These are phyloP conservation scores for Boletellus sp. DNA, from an alignment of 768 basidiomycete species.

Conservation along the genomic window DNA sequence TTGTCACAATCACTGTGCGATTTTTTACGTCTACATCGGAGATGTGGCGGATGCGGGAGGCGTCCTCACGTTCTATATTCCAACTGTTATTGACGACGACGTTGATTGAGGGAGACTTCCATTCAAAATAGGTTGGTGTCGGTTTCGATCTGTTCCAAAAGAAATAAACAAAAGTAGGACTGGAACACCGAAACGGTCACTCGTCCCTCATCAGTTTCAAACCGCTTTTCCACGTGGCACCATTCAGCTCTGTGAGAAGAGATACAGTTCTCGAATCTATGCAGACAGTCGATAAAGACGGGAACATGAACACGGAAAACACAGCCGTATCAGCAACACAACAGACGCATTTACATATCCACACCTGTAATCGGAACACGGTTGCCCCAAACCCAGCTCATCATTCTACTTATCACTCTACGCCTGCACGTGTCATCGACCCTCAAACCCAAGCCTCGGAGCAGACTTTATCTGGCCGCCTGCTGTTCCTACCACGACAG, in stretches of 20 bases:
- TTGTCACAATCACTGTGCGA: slow-evolving; percentile 78
- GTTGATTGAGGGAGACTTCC: slow-evolving; percentile 19
- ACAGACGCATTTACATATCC: slow-evolving; percentile 11
- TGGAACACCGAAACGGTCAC: not conserved
- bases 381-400: not conserved
- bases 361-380: not conserved
- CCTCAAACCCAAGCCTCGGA: slow-evolving; percentile 47
- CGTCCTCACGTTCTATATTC: slow-evolving; percentile 85
- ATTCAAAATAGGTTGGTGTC: not conserved
- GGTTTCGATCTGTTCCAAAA: not conserved
- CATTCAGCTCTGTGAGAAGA: too few relatives aligned
- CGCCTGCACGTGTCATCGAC: too few relatives aligned
- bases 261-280: not conserved
- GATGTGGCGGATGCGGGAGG: slow-evolving; percentile 75
- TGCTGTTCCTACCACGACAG: slow-evolving; percentile 73
- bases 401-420: not conserved
- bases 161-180: not conserved
- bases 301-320: slow-evolving; percentile 2
- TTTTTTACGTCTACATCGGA: slow-evolving; percentile 87
- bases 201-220: not conserved
- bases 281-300: not conserved
- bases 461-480: slow-evolving; percentile 73
- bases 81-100: slow-evolving; percentile 69
- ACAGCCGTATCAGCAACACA: slow-evolving; percentile 5
- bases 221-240: too few relatives aligned